Conservation (phyloP, 2,329 filamentous ascomycete genomes). For the Xylariaceae sp. region DNA sequence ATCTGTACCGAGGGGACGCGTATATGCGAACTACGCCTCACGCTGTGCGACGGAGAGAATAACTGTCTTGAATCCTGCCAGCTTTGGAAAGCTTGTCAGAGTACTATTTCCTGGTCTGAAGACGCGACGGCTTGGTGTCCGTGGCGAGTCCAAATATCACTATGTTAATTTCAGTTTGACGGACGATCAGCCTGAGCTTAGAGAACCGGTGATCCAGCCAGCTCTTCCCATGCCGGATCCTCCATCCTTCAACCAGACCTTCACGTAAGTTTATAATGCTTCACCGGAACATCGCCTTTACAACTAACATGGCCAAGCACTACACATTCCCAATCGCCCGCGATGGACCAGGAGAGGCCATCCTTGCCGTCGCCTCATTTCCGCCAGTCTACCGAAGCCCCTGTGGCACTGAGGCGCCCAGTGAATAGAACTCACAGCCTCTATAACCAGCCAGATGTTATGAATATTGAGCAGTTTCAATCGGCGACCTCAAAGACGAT, state of each 20-base stretch:
- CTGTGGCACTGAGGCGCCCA: conserved; percentile 16
- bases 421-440: conserved; percentile 43
- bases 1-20: conserved; percentile 85
- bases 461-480: conserved; percentile 55
- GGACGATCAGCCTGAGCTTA: conserved; percentile 50
- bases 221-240: conserved; percentile 47
- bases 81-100: conserved; percentile 93
- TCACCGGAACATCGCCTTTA: conserved; percentile 1
- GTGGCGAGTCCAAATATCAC: conserved; percentile 97
- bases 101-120: conserved; percentile 95
- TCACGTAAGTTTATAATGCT: conserved; percentile 41
- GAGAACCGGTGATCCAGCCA: conserved; percentile 41
- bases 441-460: conserved; percentile 56
- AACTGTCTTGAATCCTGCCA: conserved; percentile 91
- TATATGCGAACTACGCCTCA: conserved; percentile 93
- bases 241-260: conserved; percentile 42
- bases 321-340: conserved; percentile 26
- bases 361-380: conserved; percentile 35
- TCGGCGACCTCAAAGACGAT: conserved; percentile 53
- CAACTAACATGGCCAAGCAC: conserved; percentile 25
- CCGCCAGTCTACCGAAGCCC: conserved; percentile 27
- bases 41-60: conserved; percentile 91
- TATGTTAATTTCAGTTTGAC: conserved; percentile 67
- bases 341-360: conserved; percentile 14
- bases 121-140: conserved; percentile 84